A percentile compares a stretch with the other conserved stretches of the same genome.
These are phyloP conservation scores for Colletotrichum theobromicola DNA, from an alignment of 2,329 filamentous ascomycete genomes.

Conservation along the genomic window DNA sequence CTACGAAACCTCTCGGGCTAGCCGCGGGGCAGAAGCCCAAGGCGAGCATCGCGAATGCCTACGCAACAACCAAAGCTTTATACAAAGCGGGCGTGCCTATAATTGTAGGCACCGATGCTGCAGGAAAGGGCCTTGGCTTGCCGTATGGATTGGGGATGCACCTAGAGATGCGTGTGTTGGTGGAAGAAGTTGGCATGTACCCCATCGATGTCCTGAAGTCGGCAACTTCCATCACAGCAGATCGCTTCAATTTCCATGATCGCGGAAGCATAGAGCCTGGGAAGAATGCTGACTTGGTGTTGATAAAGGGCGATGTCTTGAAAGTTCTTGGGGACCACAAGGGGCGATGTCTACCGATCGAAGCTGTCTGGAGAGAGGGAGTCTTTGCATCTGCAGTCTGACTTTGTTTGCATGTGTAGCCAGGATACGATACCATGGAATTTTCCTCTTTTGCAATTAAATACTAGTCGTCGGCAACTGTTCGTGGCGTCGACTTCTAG, in stretches of 20 bases:
- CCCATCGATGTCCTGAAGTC: conserved; percentile 21
- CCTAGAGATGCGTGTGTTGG: conserved; percentile 21
- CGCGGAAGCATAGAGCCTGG: conserved; percentile 13
- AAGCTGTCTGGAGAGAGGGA: conserved; percentile 22
- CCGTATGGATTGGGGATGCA: conserved; percentile 20
- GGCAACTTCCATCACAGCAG: conserved; percentile 18
- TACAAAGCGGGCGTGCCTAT: conserved; percentile 17
- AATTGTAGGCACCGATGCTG: conserved; percentile 22
- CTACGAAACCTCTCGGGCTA: not conserved
- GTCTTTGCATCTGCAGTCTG: not conserved
- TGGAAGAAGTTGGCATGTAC: conserved; percentile 19
- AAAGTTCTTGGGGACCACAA: not conserved
- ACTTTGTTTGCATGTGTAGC: not conserved
- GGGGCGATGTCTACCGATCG: conserved; percentile 4
- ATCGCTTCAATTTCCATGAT: conserved; percentile 16
- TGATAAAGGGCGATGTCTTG: conserved; percentile 21
- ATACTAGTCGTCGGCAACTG: too few species aligned
- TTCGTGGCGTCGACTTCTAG: too few species aligned
- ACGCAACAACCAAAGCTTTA: conserved; percentile 16
- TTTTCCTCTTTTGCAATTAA: too few species aligned
- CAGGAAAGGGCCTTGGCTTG: conserved; percentile 11
- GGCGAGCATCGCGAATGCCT: conserved; percentile 19
- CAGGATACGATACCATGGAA: too few species aligned
- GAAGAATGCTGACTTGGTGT: conserved; percentile 19
- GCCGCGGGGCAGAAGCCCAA: not conserved